phyloP scores from a whole-genome alignment of 352 stramenopile genomes.

The Phytopythium boreale region DNA sequence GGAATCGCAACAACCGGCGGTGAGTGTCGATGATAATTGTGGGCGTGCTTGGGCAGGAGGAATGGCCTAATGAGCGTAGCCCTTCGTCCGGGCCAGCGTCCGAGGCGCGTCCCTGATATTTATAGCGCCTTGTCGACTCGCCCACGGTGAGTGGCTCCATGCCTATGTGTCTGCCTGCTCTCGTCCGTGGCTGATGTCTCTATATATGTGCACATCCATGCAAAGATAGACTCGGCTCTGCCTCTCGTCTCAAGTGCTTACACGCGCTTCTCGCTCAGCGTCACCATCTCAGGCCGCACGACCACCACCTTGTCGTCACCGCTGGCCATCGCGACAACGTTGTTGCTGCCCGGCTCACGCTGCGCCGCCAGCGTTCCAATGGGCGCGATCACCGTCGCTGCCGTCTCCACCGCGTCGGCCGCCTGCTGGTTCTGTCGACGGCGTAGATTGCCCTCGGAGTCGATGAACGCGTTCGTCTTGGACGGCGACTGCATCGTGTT shows the following conservation, averaged over 20 bases:
- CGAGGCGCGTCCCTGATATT: neutral
- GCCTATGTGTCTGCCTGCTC: neutral
- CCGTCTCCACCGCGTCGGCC: neutral
- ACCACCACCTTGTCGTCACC: slow-evolving; percentile 1
- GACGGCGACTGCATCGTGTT: slow-evolving; percentile 38
- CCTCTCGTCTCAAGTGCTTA: neutral
- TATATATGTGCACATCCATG: neutral
- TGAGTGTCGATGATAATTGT: neutral
- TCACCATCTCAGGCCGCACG: slow-evolving; percentile 3
- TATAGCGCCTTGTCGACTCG: neutral
- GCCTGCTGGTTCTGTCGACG: slow-evolving; percentile 11
- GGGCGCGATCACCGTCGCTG: neutral
- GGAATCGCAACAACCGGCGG: no score
- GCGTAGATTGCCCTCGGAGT: slow-evolving; percentile 43
- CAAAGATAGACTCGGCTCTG: neutral
- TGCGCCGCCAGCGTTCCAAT: neutral
- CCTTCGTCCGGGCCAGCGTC: neutral
- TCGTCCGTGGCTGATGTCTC: neutral
- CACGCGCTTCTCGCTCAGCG: neutral
- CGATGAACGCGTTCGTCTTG: slow-evolving; percentile 38
- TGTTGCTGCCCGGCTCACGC: neutral
- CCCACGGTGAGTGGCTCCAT: neutral
- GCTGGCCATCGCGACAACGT: neutral
- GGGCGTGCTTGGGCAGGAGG: neutral
- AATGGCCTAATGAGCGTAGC: neutral